Percentiles rank a stretch among this genome's conserved stretches.
Evolutionary conservation across 257 asterid genomes (phyloP).

Genomic region (Nicotiana undulata): DNA sequence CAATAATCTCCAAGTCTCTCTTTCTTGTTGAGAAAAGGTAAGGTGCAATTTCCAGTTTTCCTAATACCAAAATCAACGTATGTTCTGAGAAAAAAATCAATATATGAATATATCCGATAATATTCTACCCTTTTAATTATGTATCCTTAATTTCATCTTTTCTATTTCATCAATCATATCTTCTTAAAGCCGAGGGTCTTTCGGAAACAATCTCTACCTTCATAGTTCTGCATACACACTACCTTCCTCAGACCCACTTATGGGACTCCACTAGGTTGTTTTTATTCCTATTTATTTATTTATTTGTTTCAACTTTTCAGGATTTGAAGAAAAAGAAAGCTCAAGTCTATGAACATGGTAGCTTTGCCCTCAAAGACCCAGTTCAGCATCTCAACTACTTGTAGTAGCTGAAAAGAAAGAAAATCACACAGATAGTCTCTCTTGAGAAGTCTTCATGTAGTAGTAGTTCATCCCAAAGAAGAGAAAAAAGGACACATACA

Average conservation of each 20-base stretch:
- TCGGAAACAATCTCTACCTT: too few species aligned
- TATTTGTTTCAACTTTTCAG: background rate
- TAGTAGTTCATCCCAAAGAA: background rate
- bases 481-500: background rate
- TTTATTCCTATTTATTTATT: too few species aligned
- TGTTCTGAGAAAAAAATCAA: too few species aligned
- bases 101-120: too few species aligned
- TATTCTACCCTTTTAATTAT: too few species aligned
- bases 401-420: background rate
- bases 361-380: background rate
- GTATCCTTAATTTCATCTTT: too few species aligned
- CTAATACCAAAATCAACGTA: too few species aligned
- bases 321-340: background rate
- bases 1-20: slow-evolving; percentile 15
- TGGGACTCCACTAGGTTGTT: too few species aligned
- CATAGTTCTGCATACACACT: too few species aligned
- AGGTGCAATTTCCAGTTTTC: slow-evolving; percentile 2
- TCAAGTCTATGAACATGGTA: background rate
- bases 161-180: too few species aligned
- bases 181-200: too few species aligned
- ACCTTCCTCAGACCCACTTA: too few species aligned
- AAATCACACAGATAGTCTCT: background rate
- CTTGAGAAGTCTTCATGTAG: background rate
- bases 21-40: slow-evolving; percentile 17
- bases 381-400: background rate